A percentile compares a stretch with the other conserved stretches of the same genome.
Conservation (phyloP, 1,284 basidiomycete genomes). For the Malassezia equina region DNA sequence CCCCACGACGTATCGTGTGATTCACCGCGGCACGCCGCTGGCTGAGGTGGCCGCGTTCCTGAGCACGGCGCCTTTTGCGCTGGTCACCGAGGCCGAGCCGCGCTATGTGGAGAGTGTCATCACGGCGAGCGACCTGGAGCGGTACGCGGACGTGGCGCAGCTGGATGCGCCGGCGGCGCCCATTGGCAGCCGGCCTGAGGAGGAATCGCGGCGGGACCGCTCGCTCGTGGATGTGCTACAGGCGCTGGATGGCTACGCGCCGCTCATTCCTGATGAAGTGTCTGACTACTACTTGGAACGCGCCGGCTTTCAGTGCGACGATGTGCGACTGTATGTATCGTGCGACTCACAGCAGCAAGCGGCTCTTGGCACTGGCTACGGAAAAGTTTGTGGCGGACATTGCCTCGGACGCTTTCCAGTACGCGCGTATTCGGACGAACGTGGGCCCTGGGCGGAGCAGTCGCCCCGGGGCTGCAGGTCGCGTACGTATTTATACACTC, state of each 20-base stretch:
- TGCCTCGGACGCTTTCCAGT: constrained; percentile 90
- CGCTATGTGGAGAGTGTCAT: constrained; percentile 37
- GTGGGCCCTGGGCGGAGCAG: constrained; percentile 49
- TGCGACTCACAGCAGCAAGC: constrained; percentile 53
- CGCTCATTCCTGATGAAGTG: constrained; percentile 93
- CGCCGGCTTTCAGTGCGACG: constrained; percentile 91
- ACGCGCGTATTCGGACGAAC: constrained; percentile 76
- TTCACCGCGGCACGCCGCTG: constrained; percentile 39
- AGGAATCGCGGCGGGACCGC: constrained; percentile 64
- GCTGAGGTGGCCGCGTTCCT: constrained; percentile 43
- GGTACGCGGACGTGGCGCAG: constrained; percentile 32
- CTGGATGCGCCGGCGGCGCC: constrained; percentile 19
- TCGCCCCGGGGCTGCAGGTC: constrained; percentile 8
- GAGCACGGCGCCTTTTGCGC: constrained; percentile 34
- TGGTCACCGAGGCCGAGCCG: constrained; percentile 38
- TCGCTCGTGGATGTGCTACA: constrained; percentile 87
- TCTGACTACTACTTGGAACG: constrained; percentile 94
- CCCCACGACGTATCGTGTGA: constrained; percentile 31
- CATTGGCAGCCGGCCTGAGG: constrained; percentile 52
- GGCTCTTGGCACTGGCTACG: constrained; percentile 83
- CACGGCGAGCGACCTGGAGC: constrained; percentile 34
- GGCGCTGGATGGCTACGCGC: constrained; percentile 93
- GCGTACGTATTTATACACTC: background rate
- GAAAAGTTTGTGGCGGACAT: constrained; percentile 98
- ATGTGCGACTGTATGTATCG: constrained; percentile 50